Evolutionary conservation across 1,284 basidiomycete species (phyloP).

Genomic region (Phenoliferia sp.): DNA sequence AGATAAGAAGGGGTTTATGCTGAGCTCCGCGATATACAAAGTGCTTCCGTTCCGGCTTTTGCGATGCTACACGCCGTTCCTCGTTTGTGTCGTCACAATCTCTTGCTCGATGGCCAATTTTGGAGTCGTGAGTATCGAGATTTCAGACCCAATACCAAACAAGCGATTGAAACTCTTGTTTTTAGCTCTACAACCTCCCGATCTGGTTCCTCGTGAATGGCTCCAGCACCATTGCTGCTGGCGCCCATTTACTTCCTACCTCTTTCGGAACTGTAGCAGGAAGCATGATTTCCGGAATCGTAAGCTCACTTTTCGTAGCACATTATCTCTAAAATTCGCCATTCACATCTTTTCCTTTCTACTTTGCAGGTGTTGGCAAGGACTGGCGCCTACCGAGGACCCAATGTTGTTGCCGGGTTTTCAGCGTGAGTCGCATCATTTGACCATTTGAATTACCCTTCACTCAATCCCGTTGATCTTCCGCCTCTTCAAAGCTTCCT

Average conservation of each 20-base stretch:
- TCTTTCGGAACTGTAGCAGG: conserved; percentile 65
- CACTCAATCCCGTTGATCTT: not conserved
- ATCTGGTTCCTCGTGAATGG: conserved; percentile 67
- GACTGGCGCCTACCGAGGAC: conserved; percentile 20
- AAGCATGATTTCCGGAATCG: conserved; percentile 64
- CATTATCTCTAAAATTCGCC: not conserved
- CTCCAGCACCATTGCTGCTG: conserved; percentile 42
- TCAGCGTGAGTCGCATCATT: conserved; percentile 49
- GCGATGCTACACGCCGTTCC: conserved; percentile 5
- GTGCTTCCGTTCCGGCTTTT: conserved; percentile 12
- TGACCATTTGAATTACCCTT: not conserved
- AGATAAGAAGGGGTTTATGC: conserved; percentile 29
- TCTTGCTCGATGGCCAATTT: conserved; percentile 70
- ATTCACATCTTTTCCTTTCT: not conserved
- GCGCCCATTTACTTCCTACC: conserved; percentile 72
- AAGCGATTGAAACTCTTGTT: not conserved
- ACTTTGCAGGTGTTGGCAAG: not conserved
- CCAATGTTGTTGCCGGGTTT: conserved; percentile 41
- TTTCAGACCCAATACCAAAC: not conserved
- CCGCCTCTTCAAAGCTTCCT: not conserved
- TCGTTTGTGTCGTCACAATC: conserved; percentile 54
- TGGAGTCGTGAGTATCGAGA: conserved; percentile 37
- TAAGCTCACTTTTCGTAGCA: not conserved
- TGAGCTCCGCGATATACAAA: conserved; percentile 1
- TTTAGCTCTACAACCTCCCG: conserved; percentile 59